phyloP scores from a whole-genome alignment of 306 rosid species.

The Cucurbita ficifolia region DNA sequence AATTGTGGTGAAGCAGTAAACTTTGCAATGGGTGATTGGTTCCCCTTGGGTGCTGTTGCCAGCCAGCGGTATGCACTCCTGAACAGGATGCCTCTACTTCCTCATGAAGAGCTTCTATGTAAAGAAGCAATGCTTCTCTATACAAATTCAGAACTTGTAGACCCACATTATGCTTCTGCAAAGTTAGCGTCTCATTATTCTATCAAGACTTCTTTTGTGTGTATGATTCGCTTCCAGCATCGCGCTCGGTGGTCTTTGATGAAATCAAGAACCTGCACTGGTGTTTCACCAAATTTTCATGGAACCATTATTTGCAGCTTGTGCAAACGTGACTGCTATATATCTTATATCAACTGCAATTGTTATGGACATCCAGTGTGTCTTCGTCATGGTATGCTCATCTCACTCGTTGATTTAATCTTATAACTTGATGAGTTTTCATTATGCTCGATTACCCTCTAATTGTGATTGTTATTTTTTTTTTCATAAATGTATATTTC shows the following conservation, averaged over 20 bases:
- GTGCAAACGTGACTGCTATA: slow-evolving; percentile 85
- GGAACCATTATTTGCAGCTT: slow-evolving; percentile 74
- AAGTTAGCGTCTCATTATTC: slow-evolving; percentile 35
- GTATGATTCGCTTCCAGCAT: slow-evolving; percentile 74
- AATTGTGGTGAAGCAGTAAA: slow-evolving; percentile 99
- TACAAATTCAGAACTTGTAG: slow-evolving; percentile 52
- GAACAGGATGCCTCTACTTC: slow-evolving; percentile 74
- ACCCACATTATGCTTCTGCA: slow-evolving; percentile 34
- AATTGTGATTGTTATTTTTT: not conserved
- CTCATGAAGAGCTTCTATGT: slow-evolving; percentile 90
- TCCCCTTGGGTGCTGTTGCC: slow-evolving; percentile 83
- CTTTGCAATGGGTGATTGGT: slow-evolving; percentile 98
- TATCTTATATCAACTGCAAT: slow-evolving; percentile 63
- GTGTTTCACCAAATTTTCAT: slow-evolving; percentile 38
- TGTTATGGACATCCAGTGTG: slow-evolving; percentile 75
- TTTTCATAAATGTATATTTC: not conserved
- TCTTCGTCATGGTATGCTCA: slow-evolving; percentile 81
- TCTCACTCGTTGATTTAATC: not conserved
- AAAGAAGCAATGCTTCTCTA: slow-evolving; percentile 83
- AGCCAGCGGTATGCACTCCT: slow-evolving; percentile 83
- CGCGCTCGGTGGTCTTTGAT: slow-evolving; percentile 71
- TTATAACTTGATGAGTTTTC: not conserved
- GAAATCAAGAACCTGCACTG: slow-evolving; percentile 52
- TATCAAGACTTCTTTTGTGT: slow-evolving; percentile 54
- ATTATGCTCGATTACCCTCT: not conserved